phyloP scores from a whole-genome alignment of 2,329 filamentous ascomycete species.

The Catunica adiposa region DNA sequence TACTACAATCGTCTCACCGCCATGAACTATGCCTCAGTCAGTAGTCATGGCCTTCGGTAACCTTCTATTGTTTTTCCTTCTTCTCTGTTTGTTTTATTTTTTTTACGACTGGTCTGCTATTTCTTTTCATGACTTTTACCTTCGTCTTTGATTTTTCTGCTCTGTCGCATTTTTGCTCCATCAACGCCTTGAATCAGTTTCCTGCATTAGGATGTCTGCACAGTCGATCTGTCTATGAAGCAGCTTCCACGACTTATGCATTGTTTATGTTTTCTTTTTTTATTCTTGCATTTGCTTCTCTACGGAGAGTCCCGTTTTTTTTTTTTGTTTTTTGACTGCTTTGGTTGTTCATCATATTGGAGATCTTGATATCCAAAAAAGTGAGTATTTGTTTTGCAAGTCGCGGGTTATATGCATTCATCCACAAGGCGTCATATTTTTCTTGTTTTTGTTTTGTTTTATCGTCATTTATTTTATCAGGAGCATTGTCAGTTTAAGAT shows the following conservation, averaged over 20 bases:
- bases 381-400: neutral
- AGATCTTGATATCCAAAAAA: conserved; percentile 2
- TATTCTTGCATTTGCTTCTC: conserved; percentile 8
- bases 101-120: neutral
- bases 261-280: conserved; percentile 9
- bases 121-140: neutral
- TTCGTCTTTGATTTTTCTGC: neutral
- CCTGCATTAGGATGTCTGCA: conserved; percentile 3
- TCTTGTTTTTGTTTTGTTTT: neutral
- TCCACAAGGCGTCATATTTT: neutral
- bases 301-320: neutral
- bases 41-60: neutral
- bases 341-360: neutral
- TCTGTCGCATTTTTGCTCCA: neutral
- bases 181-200: neutral
- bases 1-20: neutral
- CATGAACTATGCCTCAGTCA: neutral
- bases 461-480: no score
- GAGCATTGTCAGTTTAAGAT: neutral
- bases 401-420: neutral
- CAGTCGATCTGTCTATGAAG: neutral
- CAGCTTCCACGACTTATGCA: neutral
- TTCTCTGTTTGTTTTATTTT: neutral
- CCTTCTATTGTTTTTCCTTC: neutral
- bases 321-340: neutral